Base-by-base conservation (phyloP, 441 rosid species). In the Eutrema salsugineum region DNA sequence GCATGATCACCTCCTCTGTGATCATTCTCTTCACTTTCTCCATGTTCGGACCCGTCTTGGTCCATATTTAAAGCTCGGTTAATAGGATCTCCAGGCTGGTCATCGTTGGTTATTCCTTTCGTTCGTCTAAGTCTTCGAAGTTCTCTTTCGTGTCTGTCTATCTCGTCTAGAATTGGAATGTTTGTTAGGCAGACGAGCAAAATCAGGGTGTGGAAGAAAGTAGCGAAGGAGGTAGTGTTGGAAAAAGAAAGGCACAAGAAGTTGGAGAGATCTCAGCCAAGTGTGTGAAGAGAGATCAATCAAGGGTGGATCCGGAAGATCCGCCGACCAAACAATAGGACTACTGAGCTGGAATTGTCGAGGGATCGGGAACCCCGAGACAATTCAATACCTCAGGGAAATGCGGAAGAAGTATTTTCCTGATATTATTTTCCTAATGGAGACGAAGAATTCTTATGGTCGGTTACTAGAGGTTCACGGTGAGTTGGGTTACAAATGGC, bases 381-480 rank as follows among this genome's bases (percentile, higher is more conserved):
- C 42, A 38, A 11, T 11, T 0, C 1, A 4, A 0, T 5, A 5
- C 0, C 0, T 11, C 1, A 11, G 5, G 42, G 42, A 38, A 38
- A 11, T 38, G 42, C n/a, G n/a, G 0, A 1, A 14, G 5, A 1
- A 3, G 42, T 4, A 38, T 38, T 36, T 36, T 5, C 11, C 12
- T 11, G 14, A 36, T 9, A 36, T 36, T 1, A 0, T 38, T 1
- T 38, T 38, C 42, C n/a, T 38, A 11, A 38, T 38, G 42, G 42
- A 38, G 42, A 38, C 42, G 5, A 38, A 38, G 4, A 38, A 11
- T 11, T 0, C 2, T 3, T 11, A 0, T 3, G 5, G 4, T 11
- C 11, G 2, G 8, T 11, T 1, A 3, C 5, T n/a, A 38, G 0
- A 1, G 1, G 0, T 8, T 6, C n/a, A n/a, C 3, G 5, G 8